Conservation (phyloP, 352 stramenopile genomes). For the Pythium folliculosum region DNA sequence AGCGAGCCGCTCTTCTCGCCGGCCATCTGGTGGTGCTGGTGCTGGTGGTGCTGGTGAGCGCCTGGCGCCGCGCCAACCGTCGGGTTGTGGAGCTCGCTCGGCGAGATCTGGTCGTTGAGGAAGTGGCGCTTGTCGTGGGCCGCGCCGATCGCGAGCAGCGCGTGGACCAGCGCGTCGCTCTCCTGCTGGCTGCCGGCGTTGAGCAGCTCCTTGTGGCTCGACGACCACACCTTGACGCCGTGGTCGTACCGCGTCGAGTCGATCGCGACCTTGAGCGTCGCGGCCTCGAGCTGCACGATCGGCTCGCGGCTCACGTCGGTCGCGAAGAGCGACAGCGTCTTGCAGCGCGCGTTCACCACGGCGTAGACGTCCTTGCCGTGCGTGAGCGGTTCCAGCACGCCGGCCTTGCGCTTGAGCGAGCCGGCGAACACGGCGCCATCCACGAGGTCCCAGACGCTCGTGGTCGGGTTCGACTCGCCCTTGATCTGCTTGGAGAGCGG, state of each 20-base stretch:
- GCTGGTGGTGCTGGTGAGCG: not conserved
- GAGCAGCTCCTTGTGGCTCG: slow-evolving; percentile 32
- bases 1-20: not conserved
- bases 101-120: not conserved
- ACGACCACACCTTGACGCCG: slow-evolving; percentile 46
- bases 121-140: not conserved
- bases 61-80: no score
- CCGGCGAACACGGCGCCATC: slow-evolving; percentile 25
- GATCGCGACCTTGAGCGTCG: slow-evolving; percentile 4
- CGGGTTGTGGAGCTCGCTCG: not conserved
- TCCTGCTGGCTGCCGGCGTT: slow-evolving; percentile 27
- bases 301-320: slow-evolving; percentile 27
- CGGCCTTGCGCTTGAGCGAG: slow-evolving; percentile 58
- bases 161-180: slow-evolving; percentile 46
- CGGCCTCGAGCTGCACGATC: slow-evolving; percentile 33
- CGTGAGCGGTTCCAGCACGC: slow-evolving; percentile 48
- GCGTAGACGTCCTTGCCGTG: slow-evolving; percentile 59
- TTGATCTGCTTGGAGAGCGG: slow-evolving; percentile 38
- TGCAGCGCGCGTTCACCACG: slow-evolving; percentile 43
- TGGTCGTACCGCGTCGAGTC: slow-evolving; percentile 36
- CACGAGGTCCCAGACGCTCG: slow-evolving; percentile 22
- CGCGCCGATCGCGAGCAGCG: slow-evolving; percentile 48
- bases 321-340: slow-evolving; percentile 48
- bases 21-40: not conserved
- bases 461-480: slow-evolving; percentile 32